Conservation (phyloP, 2,329 filamentous ascomycete species). For the Coleophoma cylindrospora region DNA sequence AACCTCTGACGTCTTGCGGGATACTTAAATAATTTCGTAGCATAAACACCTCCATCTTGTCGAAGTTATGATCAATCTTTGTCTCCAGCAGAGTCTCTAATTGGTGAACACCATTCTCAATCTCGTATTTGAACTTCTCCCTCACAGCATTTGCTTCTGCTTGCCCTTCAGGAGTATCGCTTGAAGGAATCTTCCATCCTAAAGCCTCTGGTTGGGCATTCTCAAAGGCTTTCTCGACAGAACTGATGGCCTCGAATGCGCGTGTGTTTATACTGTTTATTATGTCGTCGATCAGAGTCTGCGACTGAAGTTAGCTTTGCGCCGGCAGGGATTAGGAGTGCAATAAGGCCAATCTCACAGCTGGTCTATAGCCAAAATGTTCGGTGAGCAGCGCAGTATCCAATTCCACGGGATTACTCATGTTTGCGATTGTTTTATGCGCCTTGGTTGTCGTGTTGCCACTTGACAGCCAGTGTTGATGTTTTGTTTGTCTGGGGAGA, state of each 20-base stretch:
- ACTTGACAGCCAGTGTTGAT: neutral
- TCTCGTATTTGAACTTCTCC: conserved; percentile 58
- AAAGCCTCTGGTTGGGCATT: conserved; percentile 68
- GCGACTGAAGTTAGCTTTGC: conserved; percentile 9
- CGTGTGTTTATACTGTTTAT: conserved; percentile 96
- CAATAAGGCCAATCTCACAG: conserved; percentile 51
- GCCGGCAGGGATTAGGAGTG: neutral
- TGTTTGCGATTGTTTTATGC: conserved; percentile 5
- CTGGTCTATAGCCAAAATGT: conserved; percentile 90
- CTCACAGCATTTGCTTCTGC: conserved; percentile 33
- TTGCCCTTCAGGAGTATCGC: conserved; percentile 39
- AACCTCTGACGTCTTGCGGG: conserved; percentile 65
- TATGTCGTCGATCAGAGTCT: conserved; percentile 95
- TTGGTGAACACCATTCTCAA: conserved; percentile 84
- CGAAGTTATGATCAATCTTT: conserved; percentile 79
- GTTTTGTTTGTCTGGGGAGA: neutral
- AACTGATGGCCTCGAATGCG: conserved; percentile 83
- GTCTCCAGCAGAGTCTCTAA: conserved; percentile 77
- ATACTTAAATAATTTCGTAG: conserved; percentile 79
- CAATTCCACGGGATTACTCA: conserved; percentile 19
- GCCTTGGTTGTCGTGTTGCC: neutral
- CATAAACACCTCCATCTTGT: conserved; percentile 84
- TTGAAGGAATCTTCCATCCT: conserved; percentile 62
- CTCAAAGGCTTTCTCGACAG: conserved; percentile 78
- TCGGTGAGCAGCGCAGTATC: conserved; percentile 74